These are phyloP conservation scores for Adenanthera pavonina DNA, from an alignment of 306 rosid genomes.

Conservation along the genomic window DNA sequence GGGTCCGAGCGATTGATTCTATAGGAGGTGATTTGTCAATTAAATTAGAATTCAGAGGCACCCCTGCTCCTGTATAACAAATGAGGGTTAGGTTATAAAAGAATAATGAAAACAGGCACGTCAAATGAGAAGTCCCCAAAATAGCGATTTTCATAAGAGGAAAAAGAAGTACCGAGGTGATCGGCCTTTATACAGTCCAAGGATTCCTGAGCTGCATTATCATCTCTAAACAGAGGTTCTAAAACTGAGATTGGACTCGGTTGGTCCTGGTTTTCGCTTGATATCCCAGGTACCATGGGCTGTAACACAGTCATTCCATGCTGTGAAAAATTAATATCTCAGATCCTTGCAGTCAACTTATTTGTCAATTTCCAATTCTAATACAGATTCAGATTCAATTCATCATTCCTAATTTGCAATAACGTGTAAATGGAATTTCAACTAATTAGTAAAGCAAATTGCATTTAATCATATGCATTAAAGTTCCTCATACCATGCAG, in stretches of 20 bases:
- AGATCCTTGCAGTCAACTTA: constrained; percentile 29
- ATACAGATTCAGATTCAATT: constrained; percentile 26
- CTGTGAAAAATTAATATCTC: constrained; percentile 53
- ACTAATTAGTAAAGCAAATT: constrained; percentile 24
- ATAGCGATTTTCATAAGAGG: constrained; percentile 7
- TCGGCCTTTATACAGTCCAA: constrained; percentile 52
- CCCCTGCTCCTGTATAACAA: constrained; percentile 53
- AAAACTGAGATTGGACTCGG: constrained; percentile 94
- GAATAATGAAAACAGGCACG: constrained; percentile 15
- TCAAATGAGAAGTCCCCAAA: constrained; percentile 20
- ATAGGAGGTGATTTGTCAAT: constrained; percentile 97
- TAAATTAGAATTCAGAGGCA: constrained; percentile 65
- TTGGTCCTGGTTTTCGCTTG: constrained; percentile 72
- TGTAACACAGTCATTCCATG: constrained; percentile 59
- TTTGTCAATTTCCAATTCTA: constrained; percentile 27
- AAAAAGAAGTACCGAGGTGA: constrained; percentile 49
- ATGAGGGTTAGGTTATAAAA: constrained; percentile 19
- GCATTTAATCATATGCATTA: constrained; percentile 20
- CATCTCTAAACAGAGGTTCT: constrained; percentile 72
- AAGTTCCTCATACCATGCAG: constrained; percentile 15
- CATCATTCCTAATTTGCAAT: constrained; percentile 12
- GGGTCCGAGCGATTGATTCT: constrained; percentile 87
- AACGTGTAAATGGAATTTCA: constrained; percentile 1
- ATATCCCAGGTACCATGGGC: constrained; percentile 48
- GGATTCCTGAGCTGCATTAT: constrained; percentile 53